Evolutionary conservation across 176 grass and related monocot genomes (phyloP), one percentile per base, ranked within the genome.

Genomic region (Bonia amplexicaulis): DNA sequence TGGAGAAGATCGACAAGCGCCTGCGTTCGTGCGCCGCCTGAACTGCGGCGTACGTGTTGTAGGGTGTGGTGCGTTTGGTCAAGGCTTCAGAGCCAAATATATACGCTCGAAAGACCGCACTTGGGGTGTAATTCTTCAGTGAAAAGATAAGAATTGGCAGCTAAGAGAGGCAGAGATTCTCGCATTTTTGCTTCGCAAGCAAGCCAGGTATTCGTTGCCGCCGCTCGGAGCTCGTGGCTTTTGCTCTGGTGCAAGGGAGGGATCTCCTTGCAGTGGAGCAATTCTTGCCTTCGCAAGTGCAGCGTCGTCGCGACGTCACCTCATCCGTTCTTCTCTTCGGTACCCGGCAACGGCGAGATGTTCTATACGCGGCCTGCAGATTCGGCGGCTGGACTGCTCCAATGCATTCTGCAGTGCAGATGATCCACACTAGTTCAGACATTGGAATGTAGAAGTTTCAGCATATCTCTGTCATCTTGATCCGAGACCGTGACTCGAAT

Each of bases 121-220:
- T 19, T 3, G 33, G 33, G 9, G n/a, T 6, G 9, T 0, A 26
- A 62, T 83, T 74, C 81, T 63, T 73, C 17, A 71, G 44, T 16
- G 22, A 44, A 35, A 39, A 49, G 81, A 58, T 39, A 15, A 62
- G 27, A 49, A 49, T 8, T 44, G 42, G 81, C 12, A 47, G 5
- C 70, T 7, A 76, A 75, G 71, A 16, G 65, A 75, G 14, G 19
- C 44, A 64, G 3, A 2, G 25, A 22, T 35, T 73, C 54, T 63
- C 13, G 55, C 42, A 17, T 63, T 64, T 76, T 76, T 84, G 59
- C 71, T 66, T 76, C 53, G 71, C 46, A 2, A 20, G 60, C 46
- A 66, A 53, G 71, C 22, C 33, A 54, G 47, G 47, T 4, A 77
- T 85, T 77, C 48, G 48, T 77, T 29, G 72, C 82, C 66, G 62